These are phyloP conservation scores for Pezizomycotina sp. DNA, from an alignment of 2,329 filamentous ascomycete species.

Conservation along the genomic window DNA sequence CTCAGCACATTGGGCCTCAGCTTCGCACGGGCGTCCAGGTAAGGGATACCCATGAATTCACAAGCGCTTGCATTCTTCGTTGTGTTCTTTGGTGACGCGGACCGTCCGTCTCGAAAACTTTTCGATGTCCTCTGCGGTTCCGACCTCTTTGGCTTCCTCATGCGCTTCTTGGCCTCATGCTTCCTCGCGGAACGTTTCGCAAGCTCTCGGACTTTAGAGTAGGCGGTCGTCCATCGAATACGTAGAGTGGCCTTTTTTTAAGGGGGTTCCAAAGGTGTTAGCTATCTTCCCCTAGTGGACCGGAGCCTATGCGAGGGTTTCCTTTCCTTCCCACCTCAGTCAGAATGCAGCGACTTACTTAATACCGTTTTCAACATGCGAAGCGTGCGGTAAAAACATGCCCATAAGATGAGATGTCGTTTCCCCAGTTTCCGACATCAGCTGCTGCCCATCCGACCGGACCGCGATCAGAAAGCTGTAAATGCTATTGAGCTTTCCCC, in stretches of 20 bases:
- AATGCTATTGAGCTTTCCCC: conserved; percentile 70
- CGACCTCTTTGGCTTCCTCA: conserved; percentile 92
- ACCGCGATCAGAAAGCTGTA: conserved; percentile 98
- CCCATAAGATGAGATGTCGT: conserved; percentile 98
- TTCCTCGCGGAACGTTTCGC: conserved; percentile 94
- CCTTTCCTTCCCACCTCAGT: neutral
- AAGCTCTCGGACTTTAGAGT: conserved; percentile 92
- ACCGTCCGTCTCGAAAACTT: conserved; percentile 92
- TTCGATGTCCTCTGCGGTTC: conserved; percentile 92
- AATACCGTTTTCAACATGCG: conserved; percentile 97
- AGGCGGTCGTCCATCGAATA: conserved; percentile 91
- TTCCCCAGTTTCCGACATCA: conserved; percentile 86
- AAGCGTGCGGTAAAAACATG: conserved; percentile 96
- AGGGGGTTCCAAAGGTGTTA: no score
- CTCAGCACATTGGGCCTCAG: conserved; percentile 87
- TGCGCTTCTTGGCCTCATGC: conserved; percentile 77
- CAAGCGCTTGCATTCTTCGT: conserved; percentile 78
- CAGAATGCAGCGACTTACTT: conserved; percentile 35
- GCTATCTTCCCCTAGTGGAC: no score
- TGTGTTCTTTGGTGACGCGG: conserved; percentile 89
- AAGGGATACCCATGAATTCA: conserved; percentile 92
- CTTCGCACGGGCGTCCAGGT: conserved; percentile 92
- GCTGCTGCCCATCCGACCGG: conserved; percentile 86
- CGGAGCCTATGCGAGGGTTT: no score
- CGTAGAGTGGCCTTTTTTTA: conserved; percentile 68